Evolutionary conservation across 345 rosid genomes (phyloP), one percentile per base, ranked within the genome.

Genomic region (Tarenaya hassleriana): DNA sequence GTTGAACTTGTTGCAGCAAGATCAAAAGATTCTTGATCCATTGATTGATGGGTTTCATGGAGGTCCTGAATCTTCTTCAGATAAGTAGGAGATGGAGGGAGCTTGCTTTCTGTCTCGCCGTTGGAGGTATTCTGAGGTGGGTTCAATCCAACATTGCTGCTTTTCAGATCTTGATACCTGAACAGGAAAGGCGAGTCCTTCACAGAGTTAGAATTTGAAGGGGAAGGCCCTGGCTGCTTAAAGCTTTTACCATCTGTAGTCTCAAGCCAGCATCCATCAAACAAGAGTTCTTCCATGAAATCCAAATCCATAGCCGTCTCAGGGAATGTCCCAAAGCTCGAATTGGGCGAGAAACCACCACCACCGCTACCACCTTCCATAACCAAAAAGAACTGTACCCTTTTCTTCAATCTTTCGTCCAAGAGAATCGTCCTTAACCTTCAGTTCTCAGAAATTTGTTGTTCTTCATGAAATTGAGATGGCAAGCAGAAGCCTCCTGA

Each of bases 231-330:
- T 12, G 66, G 35, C 53, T 75, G 78, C 56, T 66, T 50, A 39
- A 70, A 47, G 68, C 60, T 61, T 16, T 68, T 61, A 31, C 64
- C 69, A 66, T 77, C 83, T 4, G 75, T 64, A 47, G 86, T 66
- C 80, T 84, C 83, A 27, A 86, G 38, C 87, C 91, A 84, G 72
- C 94, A 82, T 24, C 97, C 86, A 59, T 82, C 92, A 47, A 66
- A 67, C 74, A 86, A 75, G 58, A 86, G 83, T 61, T 90, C 81
- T 62, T 90, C 88, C 88, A 90, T 74, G 60, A 83, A 78, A 72
- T 86, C 89, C 72, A 90, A 74, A 74, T 90, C 94, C 88, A 84
- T 74, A 68, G 83, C 69, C 37, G 77, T 44, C 19, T 69, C 83
- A 8, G 70, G 56, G 56, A 77, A 69, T 64, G 54, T 68, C 56